These are phyloP conservation scores for Cucurbita argyrosperma DNA, from an alignment of 306 rosid species.

Conservation along the genomic window DNA sequence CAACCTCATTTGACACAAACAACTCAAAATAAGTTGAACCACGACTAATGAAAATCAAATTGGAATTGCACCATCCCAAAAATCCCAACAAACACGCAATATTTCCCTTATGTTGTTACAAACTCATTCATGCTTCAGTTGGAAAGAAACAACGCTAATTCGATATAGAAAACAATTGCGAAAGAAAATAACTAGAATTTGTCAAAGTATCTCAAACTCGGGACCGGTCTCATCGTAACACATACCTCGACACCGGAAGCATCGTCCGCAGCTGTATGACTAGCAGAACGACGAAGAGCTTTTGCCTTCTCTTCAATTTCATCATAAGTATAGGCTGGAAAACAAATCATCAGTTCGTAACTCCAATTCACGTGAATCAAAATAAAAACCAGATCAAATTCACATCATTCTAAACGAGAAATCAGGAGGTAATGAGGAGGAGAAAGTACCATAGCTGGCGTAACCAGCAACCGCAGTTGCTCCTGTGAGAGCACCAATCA, in stretches of 20 bases:
- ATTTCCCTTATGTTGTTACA: not conserved
- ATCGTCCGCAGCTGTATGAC: slow-evolving; percentile 24
- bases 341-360: not conserved
- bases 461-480: slow-evolving; percentile 25
- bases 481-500: slow-evolving; percentile 30
- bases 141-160: not conserved
- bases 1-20: not conserved
- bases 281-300: slow-evolving; percentile 35
- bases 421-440: not conserved
- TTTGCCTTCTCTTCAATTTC: slow-evolving; percentile 57
- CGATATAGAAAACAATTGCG: not conserved
- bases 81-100: not conserved
- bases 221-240: not conserved
- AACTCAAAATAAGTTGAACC: not conserved
- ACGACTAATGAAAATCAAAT: not conserved
- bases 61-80: not conserved
- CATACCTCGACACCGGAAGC: slow-evolving; percentile 50
- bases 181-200: not conserved
- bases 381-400: not conserved
- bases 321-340: slow-evolving; percentile 46
- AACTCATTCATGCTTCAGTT: not conserved
- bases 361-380: not conserved
- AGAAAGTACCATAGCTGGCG: slow-evolving; percentile 27
- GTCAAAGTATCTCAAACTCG: too few species aligned
- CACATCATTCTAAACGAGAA: not conserved